These are phyloP conservation scores for Fusarium sp. DNA, from an alignment of 2,329 filamentous ascomycete species.

Conservation along the genomic window DNA sequence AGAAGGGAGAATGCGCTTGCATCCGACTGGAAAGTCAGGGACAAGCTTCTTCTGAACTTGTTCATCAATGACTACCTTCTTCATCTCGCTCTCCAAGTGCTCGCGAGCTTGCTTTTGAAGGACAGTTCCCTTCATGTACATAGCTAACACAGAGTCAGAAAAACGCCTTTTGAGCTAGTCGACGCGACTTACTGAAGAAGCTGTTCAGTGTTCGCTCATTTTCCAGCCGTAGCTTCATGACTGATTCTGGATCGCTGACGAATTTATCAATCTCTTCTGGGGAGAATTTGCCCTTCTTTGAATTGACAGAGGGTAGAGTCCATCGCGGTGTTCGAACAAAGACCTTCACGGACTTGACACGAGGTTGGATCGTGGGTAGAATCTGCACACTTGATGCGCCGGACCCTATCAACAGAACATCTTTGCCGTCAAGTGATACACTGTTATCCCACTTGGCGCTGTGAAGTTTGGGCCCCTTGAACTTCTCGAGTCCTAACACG, in stretches of 20 bases:
- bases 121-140: constrained; percentile 15
- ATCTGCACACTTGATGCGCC: constrained; percentile 16
- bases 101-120: constrained; percentile 4
- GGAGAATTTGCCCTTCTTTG: neutral
- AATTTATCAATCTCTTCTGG: neutral
- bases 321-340: constrained; percentile 14
- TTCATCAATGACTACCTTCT: neutral
- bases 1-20: constrained; percentile 11
- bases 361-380: constrained; percentile 1
- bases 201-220: constrained; percentile 12
- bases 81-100: constrained; percentile 9
- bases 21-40: constrained; percentile 6
- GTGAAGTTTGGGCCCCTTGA: constrained; percentile 1
- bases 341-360: neutral
- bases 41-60: constrained; percentile 1
- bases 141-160: neutral
- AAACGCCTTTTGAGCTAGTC: too few species aligned
- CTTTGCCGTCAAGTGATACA: constrained; percentile 1
- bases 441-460: constrained; percentile 2
- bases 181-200: neutral
- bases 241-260: neutral
- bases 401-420: constrained; percentile 7
- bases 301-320: constrained; percentile 16
- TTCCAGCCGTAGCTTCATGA: neutral
- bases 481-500: neutral